Evolutionary conservation across 768 basidiomycete genomes (phyloP), one percentile per base, ranked within the genome.

Genomic region (Macrolepiota albuminosa): DNA sequence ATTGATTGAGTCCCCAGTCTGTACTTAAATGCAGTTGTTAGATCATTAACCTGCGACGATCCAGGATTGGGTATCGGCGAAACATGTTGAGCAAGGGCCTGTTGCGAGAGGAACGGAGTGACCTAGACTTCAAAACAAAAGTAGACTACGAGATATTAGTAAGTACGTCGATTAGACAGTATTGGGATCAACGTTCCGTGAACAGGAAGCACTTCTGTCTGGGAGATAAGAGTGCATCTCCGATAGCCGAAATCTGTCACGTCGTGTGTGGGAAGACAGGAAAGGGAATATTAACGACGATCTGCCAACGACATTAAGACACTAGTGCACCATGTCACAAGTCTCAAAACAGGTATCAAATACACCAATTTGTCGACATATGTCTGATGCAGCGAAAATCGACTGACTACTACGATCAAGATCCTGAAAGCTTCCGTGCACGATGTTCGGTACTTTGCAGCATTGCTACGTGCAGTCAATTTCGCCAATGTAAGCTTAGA

Each of bases 161-260:
- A 29, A 29, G 29, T 29, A 29, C 29, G 1, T 29, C 29, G 1
- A 29, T 29, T 29, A 29, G 29, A 29, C 29, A 29, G 29, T 29
- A 29, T 29, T 29, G 1, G 21, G 72, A 98, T 95, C 64, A 98
- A 84, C 76, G 97, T 98, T 50, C 97, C 97, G 69, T 98, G 95
- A 4, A 99, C 97, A 51, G 96, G 98, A 53, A 98, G 83, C 88
- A 97, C 97, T 80, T 98, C 97, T 95, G 70, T 55, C 21, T 26
- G 58, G 36, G 68, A 29, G 40, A 65, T 59, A n/a, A 61, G 33
- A 58, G 34, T 59, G 34, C 1, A 40, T 47, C 39, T 46, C 16
- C 34, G 31, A 51, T 29, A 29, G 29, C 29, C 3, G 29, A 29
- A 29, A 29, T 29, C 4, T 29, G 29, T 29, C 29, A 29, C 29